A percentile compares a stretch with the other conserved stretches of the same genome.
These are phyloP conservation scores for Exidia glandulosa DNA, from an alignment of 768 basidiomycete genomes.

Conservation along the genomic window DNA sequence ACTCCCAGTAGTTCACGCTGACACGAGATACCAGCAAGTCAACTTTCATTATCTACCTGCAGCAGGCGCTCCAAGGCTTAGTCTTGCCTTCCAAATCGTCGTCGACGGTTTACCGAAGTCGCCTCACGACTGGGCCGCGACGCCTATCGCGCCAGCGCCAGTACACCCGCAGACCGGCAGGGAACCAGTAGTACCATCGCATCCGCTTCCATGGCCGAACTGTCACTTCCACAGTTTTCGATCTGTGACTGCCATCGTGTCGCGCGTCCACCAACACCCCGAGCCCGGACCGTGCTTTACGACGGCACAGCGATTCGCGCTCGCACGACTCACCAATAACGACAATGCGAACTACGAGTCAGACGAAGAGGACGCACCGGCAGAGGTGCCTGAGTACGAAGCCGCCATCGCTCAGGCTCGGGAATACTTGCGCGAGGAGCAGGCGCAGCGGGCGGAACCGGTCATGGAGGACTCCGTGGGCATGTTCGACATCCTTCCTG, in stretches of 20 bases:
- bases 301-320: too few relatives aligned
- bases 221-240: neutral
- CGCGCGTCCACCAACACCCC: neutral
- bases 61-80: neutral
- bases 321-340: too few relatives aligned
- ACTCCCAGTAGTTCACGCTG: neutral
- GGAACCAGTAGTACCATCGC: neutral
- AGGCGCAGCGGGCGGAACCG: too few relatives aligned
- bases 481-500: too few relatives aligned
- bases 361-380: too few relatives aligned
- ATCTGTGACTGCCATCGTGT: neutral
- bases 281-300: neutral
- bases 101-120: neutral
- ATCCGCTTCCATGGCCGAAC: neutral
- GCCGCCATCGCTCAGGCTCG: too few relatives aligned
- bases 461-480: too few relatives aligned
- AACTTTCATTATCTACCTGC: neutral
- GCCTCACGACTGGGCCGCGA: neutral
- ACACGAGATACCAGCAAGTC: too few relatives aligned
- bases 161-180: neutral
- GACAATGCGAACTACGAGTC: too few relatives aligned
- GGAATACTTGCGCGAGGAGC: too few relatives aligned
- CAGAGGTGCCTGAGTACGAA: too few relatives aligned
- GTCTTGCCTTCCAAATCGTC: neutral
- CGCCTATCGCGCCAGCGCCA: neutral